Conservation (phyloP, 2,329 filamentous ascomycete genomes). For the Aspergillus versicolor region DNA sequence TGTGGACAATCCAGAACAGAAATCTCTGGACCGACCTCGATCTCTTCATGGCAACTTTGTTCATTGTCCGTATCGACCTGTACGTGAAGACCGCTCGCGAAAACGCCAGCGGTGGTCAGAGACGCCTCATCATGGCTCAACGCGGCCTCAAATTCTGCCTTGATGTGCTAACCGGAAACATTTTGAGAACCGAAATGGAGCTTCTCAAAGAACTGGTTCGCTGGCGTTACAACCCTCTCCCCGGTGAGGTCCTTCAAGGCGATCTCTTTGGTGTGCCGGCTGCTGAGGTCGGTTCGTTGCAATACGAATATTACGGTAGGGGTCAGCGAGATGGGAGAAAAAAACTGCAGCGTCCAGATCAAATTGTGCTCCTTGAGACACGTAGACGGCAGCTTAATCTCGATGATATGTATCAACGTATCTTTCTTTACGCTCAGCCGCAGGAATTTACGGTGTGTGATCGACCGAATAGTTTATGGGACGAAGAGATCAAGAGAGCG, state of each 20-base stretch:
- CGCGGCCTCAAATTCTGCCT: constrained; percentile 57
- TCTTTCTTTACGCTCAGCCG: constrained; percentile 46
- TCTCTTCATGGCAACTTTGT: constrained; percentile 61
- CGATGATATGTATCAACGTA: constrained; percentile 50
- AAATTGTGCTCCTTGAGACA: constrained; percentile 59
- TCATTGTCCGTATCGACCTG: constrained; percentile 72
- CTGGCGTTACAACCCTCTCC: constrained; percentile 51
- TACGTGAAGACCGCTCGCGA: constrained; percentile 59
- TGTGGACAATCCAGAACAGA: constrained; percentile 53
- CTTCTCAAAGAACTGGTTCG: constrained; percentile 57
- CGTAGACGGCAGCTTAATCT: constrained; percentile 27
- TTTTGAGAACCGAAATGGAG: constrained; percentile 52
- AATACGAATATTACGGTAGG: constrained; percentile 36
- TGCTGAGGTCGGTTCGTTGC: constrained; percentile 52
- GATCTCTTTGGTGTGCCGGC: constrained; percentile 54
- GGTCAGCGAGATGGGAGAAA: not conserved
- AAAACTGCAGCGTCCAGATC: constrained; percentile 57
- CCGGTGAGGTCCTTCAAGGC: constrained; percentile 19
- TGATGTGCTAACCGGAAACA: constrained; percentile 53
- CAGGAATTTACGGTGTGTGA: not conserved
- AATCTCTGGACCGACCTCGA: constrained; percentile 59
- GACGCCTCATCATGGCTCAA: constrained; percentile 62
- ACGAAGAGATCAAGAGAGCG: not conserved
- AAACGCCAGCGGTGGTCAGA: constrained; percentile 49
- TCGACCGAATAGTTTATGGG: constrained; percentile 9